Percentiles rank a stretch among this genome's conserved stretches.
Conservation (phyloP, 169 alveolate genomes). For the Plasmodium relictum region DNA sequence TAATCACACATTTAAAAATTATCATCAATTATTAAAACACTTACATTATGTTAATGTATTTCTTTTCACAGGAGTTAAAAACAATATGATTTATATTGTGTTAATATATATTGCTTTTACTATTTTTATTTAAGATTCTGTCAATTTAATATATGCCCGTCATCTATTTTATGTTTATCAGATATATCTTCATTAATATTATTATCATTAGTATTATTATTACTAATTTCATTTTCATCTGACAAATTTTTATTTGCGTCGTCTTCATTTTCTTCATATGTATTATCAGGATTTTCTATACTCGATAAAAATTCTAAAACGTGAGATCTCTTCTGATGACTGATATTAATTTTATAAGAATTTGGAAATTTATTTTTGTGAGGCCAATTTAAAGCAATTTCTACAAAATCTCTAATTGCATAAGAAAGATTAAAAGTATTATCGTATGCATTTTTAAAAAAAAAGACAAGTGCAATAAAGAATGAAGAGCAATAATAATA, state of each 20-base stretch:
- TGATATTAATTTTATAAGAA: slow-evolving; percentile 54
- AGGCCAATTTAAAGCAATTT: slow-evolving; percentile 66
- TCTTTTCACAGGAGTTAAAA: too few species aligned
- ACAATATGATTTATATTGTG: too few species aligned
- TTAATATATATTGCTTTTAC: too few species aligned
- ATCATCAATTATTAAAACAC: too few species aligned
- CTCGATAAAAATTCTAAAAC: slow-evolving; percentile 51
- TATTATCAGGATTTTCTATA: neutral
- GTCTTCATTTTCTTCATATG: neutral
- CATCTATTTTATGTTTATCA: neutral
- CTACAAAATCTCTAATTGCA: slow-evolving; percentile 66
- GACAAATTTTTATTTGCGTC: neutral
- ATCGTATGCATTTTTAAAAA: slow-evolving; percentile 51
- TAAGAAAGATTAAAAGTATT: slow-evolving; percentile 66
- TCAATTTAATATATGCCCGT: neutral
- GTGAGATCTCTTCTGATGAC: slow-evolving; percentile 53
- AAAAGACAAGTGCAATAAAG: slow-evolving; percentile 57
- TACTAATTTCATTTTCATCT: neutral
- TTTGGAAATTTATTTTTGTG: slow-evolving; percentile 55
- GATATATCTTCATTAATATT: neutral
- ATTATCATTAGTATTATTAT: neutral
- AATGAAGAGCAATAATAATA: slow-evolving; percentile 49
- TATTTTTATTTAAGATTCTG: too few species aligned
- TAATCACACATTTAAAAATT: too few species aligned
- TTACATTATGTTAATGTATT: too few species aligned